Base-by-base conservation (phyloP, 2,329 filamentous ascomycete species). In the Colletotrichum chrysophilum region DNA sequence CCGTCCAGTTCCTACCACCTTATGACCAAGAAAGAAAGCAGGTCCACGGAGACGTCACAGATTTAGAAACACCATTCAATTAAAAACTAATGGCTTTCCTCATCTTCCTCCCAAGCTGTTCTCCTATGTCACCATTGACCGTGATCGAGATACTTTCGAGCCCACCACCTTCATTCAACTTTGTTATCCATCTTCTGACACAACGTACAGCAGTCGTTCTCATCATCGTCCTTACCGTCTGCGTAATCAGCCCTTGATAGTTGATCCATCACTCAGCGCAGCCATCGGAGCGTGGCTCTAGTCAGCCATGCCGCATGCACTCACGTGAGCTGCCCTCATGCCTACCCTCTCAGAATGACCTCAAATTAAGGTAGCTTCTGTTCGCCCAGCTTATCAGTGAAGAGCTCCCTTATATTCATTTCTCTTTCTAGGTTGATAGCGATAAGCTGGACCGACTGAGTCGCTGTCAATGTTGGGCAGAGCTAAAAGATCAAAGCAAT, bases 381-480 rank as follows among this genome's bases (percentile, higher is more conserved):
- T n/a, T 43, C 18, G 9, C 38, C 12, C 18, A 43, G 38, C 18
- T 12, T 3, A 43, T n/a, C 3, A n/a, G 5, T 0, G 38, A 43
- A 43, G 38, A n/a, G 18, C 9, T n/a, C 9, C 38, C 38, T n/a
- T 43, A 43, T 3, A 6, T 43, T 18, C 8, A 43, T 10, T n/a
- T 10, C 3, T 0, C 18, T 18, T 43, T 4, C 0, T 18, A 18
- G 0, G 6, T 43, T 43, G 38, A 43, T 12, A 3, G 38, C 5
- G 3, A 43, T 5, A 43, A 4, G 38, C 38, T 10, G 2, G 38
- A 43, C 16, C 38, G 38, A n/a, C 38, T 18, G 36, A 38, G 36
- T 38, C 36, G 36, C 36, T 38, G 38, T 3, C 18, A 18, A 3
- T 43, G 16, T 10, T n/a, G 38, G 38, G 3, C 38, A 8, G 4